Evolutionary conservation across 768 basidiomycete species (phyloP), one percentile per base, ranked within the genome.

Genomic region (Leccinum truebloodii): DNA sequence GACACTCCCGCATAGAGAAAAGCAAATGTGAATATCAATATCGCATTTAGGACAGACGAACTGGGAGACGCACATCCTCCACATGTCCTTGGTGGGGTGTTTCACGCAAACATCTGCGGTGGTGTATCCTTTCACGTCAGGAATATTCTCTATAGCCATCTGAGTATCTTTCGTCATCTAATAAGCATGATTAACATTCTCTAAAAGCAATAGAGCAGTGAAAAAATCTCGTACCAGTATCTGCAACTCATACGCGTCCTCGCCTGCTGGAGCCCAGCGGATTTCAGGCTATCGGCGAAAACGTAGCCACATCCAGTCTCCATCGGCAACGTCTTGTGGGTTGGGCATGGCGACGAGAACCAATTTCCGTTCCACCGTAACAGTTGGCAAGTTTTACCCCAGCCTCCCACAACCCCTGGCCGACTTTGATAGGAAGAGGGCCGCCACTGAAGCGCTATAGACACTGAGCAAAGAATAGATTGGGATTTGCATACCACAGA

Each of bases 321-420:
- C 67, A 0, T 61, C 57, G 1, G 63, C 71, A 9, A 59, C 30
- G 16, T 60, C 67, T n/a, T 68, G n/a, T 14, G 61, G 56, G 24
- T 34, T 18, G 2, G 56, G 26, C 0, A n/a, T 4, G 13, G 28
- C 46, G 1, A 61, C 39, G 3, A 67, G 61, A n/a, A 2, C 71
- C 69, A 10, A 63, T 64, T 54, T 75, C 72, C 1, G 69, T 81
- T 68, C 72, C 65, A 30, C 79, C 81, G 54, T 78, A 82, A 30
- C 73, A 60, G 5, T 65, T 68, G 9, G 61, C 51, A 1, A 80
- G 51, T 3, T 63, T 59, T 6, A 81, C 75, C 0, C 78, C 78
- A n/a, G 71, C 63, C 14, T 66, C 61, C 6, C 65, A 65, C 26
- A 80, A 39, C 14, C 51, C 51, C 20, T 80, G 73, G 1, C 78